Percentiles rank a stretch among this genome's conserved stretches.
phyloP scores from a whole-genome alignment of 1,284 basidiomycete genomes.

The Rhodotorula sp. region DNA sequence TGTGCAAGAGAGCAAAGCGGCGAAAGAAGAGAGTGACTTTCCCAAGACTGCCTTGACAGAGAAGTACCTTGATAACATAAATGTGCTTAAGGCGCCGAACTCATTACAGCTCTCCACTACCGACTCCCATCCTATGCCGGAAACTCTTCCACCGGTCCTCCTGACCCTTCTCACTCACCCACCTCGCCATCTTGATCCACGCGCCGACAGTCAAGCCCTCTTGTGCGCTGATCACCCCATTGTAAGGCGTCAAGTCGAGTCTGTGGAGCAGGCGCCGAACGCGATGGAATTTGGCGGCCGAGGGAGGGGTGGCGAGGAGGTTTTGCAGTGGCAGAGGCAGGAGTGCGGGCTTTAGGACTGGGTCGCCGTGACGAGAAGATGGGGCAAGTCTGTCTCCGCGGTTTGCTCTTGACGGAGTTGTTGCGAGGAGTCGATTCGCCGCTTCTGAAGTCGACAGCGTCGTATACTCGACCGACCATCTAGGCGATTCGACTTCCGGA shows the following conservation, averaged over 20 bases:
- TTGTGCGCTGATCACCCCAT: conserved; percentile 49
- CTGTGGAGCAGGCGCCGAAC: conserved; percentile 9
- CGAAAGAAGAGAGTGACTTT: no score
- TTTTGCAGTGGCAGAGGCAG: not conserved
- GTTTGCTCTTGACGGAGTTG: not conserved
- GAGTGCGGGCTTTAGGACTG: not conserved
- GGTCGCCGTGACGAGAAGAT: not conserved
- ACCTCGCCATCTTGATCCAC: conserved; percentile 68
- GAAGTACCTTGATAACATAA: no score
- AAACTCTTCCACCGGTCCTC: conserved; percentile 61
- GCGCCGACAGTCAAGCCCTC: conserved; percentile 71
- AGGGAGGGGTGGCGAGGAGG: conserved; percentile 6
- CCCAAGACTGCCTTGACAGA: no score
- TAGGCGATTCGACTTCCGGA: conserved; percentile 51
- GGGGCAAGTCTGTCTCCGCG: not conserved
- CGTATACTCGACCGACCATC: conserved; percentile 74
- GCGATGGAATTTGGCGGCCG: not conserved
- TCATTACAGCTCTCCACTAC: conserved; percentile 12
- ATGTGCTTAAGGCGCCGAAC: no score
- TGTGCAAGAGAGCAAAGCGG: no score
- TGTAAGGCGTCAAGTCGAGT: conserved; percentile 59
- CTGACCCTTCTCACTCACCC: conserved; percentile 54
- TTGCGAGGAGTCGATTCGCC: not conserved
- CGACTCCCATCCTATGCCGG: conserved; percentile 66
- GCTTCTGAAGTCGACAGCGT: conserved; percentile 57